Percentiles rank a stretch among this genome's conserved stretches.
phyloP scores from a whole-genome alignment of 2,329 filamentous ascomycete species.

The Zopfia rhizophila region DNA sequence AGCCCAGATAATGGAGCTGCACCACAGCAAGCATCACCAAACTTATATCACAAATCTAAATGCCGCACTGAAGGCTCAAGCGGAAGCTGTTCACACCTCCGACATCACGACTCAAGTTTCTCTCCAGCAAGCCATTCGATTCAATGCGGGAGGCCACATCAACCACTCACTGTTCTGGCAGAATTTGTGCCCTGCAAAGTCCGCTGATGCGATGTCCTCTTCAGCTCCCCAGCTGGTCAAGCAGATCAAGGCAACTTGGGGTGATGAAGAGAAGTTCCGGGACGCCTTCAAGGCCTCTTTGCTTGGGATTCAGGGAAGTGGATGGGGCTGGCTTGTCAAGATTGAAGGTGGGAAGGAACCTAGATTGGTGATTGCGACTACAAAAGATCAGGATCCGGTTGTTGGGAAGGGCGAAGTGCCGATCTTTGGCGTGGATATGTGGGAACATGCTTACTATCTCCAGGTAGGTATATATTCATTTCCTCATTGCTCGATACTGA shows the following conservation, averaged over 20 bases:
- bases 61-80: conserved; percentile 69
- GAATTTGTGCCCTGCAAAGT: conserved; percentile 74
- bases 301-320: conserved; percentile 80
- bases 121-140: conserved; percentile 78
- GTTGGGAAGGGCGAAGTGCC: conserved; percentile 70
- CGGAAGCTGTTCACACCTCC: conserved; percentile 63
- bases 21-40: conserved; percentile 82
- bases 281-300: conserved; percentile 73
- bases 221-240: conserved; percentile 67
- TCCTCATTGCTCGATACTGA: conserved; percentile 13
- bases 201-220: conserved; percentile 65
- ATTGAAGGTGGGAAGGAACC: conserved; percentile 64
- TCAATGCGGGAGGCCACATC: conserved; percentile 91
- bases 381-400: conserved; percentile 87
- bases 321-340: conserved; percentile 88
- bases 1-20: conserved; percentile 81
- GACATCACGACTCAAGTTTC: conserved; percentile 73
- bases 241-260: conserved; percentile 74
- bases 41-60: conserved; percentile 83
- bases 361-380: conserved; percentile 75
- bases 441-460: conserved; percentile 93
- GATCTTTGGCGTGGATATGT: conserved; percentile 85
- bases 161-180: conserved; percentile 96
- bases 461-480: conserved; percentile 64
- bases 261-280: conserved; percentile 73